Base-by-base conservation (phyloP, 2,329 filamentous ascomycete species). In the Alternaria sp. region DNA sequence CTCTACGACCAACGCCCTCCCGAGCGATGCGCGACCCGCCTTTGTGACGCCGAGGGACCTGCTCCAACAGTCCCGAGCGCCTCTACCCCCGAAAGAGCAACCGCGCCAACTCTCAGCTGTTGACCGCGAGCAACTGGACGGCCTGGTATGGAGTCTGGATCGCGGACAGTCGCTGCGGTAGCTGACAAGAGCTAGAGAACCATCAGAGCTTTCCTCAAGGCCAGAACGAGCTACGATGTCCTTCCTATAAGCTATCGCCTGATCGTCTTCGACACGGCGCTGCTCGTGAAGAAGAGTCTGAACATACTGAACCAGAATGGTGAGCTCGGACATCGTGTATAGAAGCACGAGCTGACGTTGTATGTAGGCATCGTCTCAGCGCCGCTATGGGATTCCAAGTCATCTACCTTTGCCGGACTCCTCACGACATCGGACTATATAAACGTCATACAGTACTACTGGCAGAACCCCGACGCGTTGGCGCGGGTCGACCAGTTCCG, bases 371-470 rank as follows among this genome's bases (percentile, higher is more conserved):
- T 99, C 78, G 96, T 99, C 59, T 99, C 96, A 28, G 96, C 96
- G 56, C 96, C 96, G 54, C 85, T 99, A 68, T 99, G 96, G 96
- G 94, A 99, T 81, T 97, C 95, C 25, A 91, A 92, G 69, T 92
- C 90, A 5, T 97, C 94, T 25, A 93, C 91, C 36, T 99, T 98
- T 81, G 96, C 95, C 44, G 96, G 96, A 43, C 88, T 99, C 52
- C 86, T 99, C 69, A 99, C 96, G 26, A 96, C 93, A 67, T 97
- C 93, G 65, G 96, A 99, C 82, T 99, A 96, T 80, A 96, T 99
- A 83, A 99, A 99, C 77, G 91, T 99, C 61, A 97, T 99, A 44
- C 95, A 98, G 80, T 99, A 99, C 82, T 98, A 99, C 84, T 97
- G 93, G 85, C 94, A 98, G 81, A 96, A 96, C 73, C 96, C 95